Evolutionary conservation across 352 stramenopile genomes (phyloP).

Genomic region (Phytophthora syringae): DNA sequence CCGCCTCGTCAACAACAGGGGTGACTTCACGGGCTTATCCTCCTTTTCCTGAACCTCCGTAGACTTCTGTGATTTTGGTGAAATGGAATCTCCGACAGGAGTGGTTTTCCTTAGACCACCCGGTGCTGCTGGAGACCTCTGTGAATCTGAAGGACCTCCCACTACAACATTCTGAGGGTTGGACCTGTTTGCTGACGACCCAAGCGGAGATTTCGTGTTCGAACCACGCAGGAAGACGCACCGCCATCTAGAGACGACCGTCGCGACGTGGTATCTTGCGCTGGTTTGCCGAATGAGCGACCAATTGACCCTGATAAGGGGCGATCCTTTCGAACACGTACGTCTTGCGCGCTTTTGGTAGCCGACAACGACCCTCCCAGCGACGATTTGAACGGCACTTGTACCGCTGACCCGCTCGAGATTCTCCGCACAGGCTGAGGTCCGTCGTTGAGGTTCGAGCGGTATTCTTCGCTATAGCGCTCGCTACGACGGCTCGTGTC

Average conservation of each 20-base stretch:
- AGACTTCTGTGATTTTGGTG: slow-evolving; percentile 28
- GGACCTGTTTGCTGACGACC: slow-evolving; percentile 4
- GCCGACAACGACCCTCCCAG: slow-evolving; percentile 26
- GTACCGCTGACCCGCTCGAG: slow-evolving; percentile 25
- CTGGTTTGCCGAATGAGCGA: slow-evolving; percentile 15
- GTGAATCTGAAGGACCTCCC: slow-evolving; percentile 15
- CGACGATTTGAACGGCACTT: slow-evolving; percentile 35
- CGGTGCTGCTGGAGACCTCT: slow-evolving; percentile 18
- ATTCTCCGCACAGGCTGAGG: slow-evolving; percentile 23
- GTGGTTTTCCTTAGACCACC: slow-evolving; percentile 27
- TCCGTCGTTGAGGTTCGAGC: slow-evolving; percentile 26
- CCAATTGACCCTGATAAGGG: slow-evolving; percentile 29
- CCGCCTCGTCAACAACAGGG: slow-evolving; percentile 36
- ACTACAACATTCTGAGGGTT: slow-evolving; percentile 29
- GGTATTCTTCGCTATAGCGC: slow-evolving; percentile 38
- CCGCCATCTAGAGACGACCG: slow-evolving; percentile 44
- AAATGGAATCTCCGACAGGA: slow-evolving; percentile 15
- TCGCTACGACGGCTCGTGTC: slow-evolving; percentile 41
- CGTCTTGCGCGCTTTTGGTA: slow-evolving; percentile 60
- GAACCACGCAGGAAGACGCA: slow-evolving; percentile 27
- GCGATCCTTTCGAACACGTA: slow-evolving; percentile 43
- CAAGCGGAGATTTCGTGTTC: slow-evolving; percentile 24
- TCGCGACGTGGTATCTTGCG: slow-evolving; percentile 28
- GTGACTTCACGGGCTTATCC: slow-evolving; percentile 17
- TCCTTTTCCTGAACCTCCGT: slow-evolving; percentile 23